These are phyloP conservation scores for Trypanosomatidae sp. DNA, from an alignment of 208 protist species.

Conservation along the genomic window DNA sequence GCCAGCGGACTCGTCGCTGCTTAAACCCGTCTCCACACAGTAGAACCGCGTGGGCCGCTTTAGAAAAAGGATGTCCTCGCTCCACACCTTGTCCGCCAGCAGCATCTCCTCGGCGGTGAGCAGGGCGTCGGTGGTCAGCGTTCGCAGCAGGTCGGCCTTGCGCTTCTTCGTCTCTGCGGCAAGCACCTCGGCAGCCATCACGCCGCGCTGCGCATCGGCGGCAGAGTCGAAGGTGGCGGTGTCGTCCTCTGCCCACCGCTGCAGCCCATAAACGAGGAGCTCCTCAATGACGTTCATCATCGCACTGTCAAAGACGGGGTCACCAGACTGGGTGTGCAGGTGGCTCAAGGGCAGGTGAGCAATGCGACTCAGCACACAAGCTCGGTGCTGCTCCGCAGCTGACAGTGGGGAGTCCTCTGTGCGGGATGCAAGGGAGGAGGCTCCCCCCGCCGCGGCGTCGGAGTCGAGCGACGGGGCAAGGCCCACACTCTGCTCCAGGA, in stretches of 20 bases:
- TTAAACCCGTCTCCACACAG: constrained; percentile 52
- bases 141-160: constrained; percentile 3
- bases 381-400: constrained; percentile 19
- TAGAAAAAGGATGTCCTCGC: constrained; percentile 60
- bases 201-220: no score
- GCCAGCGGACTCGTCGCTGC: constrained; percentile 33
- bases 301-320: constrained; percentile 51
- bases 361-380: constrained; percentile 31
- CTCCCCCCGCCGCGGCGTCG: not conserved
- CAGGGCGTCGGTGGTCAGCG: constrained; percentile 25
- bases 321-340: constrained; percentile 71
- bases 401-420: not conserved
- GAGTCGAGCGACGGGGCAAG: constrained; percentile 1
- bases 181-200: not conserved
- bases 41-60: constrained; percentile 76
- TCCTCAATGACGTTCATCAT: constrained; percentile 83
- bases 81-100: constrained; percentile 65
- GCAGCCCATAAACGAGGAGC: constrained; percentile 39
- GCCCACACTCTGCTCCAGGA: constrained; percentile 24
- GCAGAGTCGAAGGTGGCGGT: no score
- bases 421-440: not conserved
- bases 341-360: constrained; percentile 24
- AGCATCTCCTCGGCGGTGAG: constrained; percentile 59
- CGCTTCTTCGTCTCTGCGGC: constrained; percentile 13
- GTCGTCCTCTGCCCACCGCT: constrained; percentile 25